These are phyloP conservation scores for Blastocystis sp. DNA, from an alignment of 352 stramenopile genomes.

Conservation along the genomic window DNA sequence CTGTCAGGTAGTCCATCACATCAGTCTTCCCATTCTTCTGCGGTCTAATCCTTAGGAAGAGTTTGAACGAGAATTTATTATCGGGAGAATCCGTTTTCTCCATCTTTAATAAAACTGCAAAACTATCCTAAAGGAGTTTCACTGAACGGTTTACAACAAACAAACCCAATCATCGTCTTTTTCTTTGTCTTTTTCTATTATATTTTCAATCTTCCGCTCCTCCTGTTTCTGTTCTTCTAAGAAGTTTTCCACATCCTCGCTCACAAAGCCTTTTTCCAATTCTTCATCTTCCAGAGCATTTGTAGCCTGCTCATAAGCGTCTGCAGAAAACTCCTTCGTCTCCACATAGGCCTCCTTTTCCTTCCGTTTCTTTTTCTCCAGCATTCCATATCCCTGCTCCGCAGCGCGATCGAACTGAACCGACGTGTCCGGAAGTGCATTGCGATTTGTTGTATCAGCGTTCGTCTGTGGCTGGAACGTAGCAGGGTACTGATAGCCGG, in stretches of 20 bases:
- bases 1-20: neutral
- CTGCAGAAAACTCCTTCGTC: neutral
- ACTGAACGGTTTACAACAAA: neutral
- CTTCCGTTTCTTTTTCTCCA: constrained; percentile 15
- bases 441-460: neutral
- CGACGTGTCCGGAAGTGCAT: constrained; percentile 29
- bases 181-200: neutral
- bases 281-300: constrained; percentile 21
- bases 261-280: neutral
- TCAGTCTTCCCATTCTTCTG: constrained; percentile 32
- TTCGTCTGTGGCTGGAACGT: constrained; percentile 38
- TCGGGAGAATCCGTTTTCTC: neutral
- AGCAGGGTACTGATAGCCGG: constrained; percentile 49
- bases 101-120: neutral
- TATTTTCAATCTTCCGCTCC: neutral
- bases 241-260: neutral
- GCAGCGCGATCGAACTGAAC: constrained; percentile 33
- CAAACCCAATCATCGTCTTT: neutral
- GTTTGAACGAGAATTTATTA: neutral
- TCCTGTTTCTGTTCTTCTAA: neutral
- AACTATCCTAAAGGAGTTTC: neutral
- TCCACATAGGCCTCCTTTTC: constrained; percentile 27
- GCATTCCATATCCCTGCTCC: constrained; percentile 15
- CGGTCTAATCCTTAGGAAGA: constrained; percentile 28
- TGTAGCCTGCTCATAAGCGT: constrained; percentile 29